Evolutionary conservation across 2,329 filamentous ascomycete genomes (phyloP), one percentile per base, ranked within the genome.

Genomic region (Tolypocladium capitatum): DNA sequence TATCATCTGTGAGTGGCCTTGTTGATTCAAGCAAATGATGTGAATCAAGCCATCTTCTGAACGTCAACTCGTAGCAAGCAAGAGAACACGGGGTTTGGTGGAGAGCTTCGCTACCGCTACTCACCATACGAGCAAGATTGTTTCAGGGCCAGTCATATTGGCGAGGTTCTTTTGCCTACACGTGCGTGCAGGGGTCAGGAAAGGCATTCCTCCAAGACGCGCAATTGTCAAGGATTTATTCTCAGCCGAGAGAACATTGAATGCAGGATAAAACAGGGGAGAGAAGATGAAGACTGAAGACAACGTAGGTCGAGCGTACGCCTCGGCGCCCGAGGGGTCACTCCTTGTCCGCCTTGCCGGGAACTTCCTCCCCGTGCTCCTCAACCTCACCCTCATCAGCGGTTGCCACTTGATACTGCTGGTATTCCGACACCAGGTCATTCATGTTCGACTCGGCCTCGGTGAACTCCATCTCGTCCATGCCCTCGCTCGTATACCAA

Each of bases 391-490:
- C 91, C 74, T 97, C 92, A 53, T 92, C 94, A 72, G 96, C 81
- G 63, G 86, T 86, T 67, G 92, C 92, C 72, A 97, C 92, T 81
- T 98, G 92, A 83, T 98, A 98, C 74, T 98, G 92, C 82, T 97
- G 92, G 80, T 98, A 98, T 74, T 98, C 92, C 53, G 89, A 94
- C 63, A 98, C 91, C 67, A 98, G 78, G 72, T 98, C 92, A 79
- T 98, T 97, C 92, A 98, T 97, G 81, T 98, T 98, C 74, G 87
- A 94, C 84, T 98, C 92, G 62, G 92, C 92, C 81, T 98, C 92
- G 68, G 92, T 98, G 80, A 98, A 98, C 78, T 98, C 92, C 92
- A 98, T 97, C 84, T 98, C 92, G 75, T 98, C 92, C 92, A 98
- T 98, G 77, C 92, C 92, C 81, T 98, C 92, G 68, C 90, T 89